Base-by-base conservation (phyloP, 75 land plant genomes). In the Picea glauca region DNA sequence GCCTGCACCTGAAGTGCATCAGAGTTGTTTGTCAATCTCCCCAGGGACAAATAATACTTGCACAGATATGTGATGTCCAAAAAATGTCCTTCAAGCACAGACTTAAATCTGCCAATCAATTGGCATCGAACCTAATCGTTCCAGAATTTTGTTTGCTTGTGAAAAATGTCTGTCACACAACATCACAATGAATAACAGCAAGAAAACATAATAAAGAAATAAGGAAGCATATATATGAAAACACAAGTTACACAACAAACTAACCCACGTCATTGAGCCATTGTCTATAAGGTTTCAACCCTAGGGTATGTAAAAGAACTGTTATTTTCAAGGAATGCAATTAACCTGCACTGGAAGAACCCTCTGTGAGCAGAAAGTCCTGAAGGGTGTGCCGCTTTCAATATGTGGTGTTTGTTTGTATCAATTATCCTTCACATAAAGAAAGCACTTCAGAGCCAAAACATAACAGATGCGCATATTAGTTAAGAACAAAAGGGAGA, bases 371-470 rank as follows among this genome's bases (percentile, higher is more conserved):
- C 99, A 76, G 99, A 97, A 40, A 97, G 84, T 62, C 99, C 99
- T 78, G 99, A 97, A 72, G 99, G 99, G 90, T 97, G 99, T 38
- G 93, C 98, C 60, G 99, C 88, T 81, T 90, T 97, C 13, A 97
- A 82, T 68, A 95, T 81, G 67, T 95, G 93, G 79, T 97, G 99
- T 62, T 84, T 89, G 35, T 79, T 78, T 75, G 78, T 84, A 87
- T 97, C 84, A 62, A 97, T 95, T 78, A 94, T 79, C 78, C 98
- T 97, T 18, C 23, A 21, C 21, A 62, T 20, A 20, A 21, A 18
- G 23, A 62, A 62, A 62, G 20, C 63, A 18, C 20, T 3, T 18
- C 21, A 62, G 9, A 62, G 1, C 63, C 8, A 5, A 18, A 62
- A 20, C 63, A 62, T 62, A 20, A 62, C 63, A 62, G 63, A 20